Conservation (phyloP, 306 rosid genomes). For the Prunus kanzakura region DNA sequence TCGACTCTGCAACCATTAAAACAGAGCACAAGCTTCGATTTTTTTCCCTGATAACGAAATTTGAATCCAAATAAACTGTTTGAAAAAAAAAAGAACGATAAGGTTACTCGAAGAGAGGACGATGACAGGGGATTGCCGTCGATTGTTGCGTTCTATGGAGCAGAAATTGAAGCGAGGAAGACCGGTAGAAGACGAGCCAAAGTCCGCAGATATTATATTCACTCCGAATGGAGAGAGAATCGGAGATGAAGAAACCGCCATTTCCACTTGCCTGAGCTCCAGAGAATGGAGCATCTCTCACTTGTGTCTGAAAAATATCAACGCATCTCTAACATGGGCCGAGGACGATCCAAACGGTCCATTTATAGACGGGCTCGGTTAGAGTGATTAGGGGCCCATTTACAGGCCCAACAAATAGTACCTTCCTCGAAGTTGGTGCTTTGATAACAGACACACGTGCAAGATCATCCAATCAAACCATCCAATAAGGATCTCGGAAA, state of each 20-base stretch:
- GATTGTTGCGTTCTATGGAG: conserved; percentile 30
- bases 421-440: neutral
- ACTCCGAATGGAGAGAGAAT: conserved; percentile 37
- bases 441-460: too few species aligned
- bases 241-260: conserved; percentile 42
- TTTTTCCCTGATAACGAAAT: neutral
- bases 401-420: neutral
- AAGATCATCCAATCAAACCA: too few species aligned
- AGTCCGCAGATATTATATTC: conserved; percentile 27
- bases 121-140: conserved; percentile 26
- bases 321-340: neutral
- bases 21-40: neutral
- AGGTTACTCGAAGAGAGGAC: conserved; percentile 49
- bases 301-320: neutral
- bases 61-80: neutral
- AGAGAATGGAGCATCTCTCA: neutral
- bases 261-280: conserved; percentile 20
- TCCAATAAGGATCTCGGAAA: neutral
- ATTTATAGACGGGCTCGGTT: too few species aligned
- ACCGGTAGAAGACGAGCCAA: conserved; percentile 20
- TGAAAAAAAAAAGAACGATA: neutral
- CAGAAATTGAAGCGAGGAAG: conserved; percentile 29
- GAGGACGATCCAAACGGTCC: neutral
- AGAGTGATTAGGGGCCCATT: neutral
- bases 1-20: conserved; percentile 40